These are phyloP conservation scores for Pharnaceum exiguum DNA, from an alignment of 148 eudicot genomes.

Conservation along the genomic window DNA sequence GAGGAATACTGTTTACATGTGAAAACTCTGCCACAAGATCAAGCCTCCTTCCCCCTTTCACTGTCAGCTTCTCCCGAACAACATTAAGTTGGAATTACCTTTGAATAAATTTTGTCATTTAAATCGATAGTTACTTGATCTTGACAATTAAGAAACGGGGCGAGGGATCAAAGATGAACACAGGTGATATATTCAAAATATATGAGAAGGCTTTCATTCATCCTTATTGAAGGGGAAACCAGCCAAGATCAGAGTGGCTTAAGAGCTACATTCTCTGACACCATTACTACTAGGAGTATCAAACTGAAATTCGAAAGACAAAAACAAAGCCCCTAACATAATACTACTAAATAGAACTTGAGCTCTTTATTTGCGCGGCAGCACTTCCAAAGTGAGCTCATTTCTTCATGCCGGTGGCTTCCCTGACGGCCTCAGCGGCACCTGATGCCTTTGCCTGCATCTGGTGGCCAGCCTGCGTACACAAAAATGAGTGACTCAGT, in stretches of 20 bases:
- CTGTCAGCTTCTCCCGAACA: no score
- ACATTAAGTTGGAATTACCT: no score
- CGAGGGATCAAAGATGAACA: no score
- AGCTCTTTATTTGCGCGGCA: not conserved
- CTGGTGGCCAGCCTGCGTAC: conserved; percentile 39
- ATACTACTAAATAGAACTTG: not conserved
- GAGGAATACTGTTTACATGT: no score
- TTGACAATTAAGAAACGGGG: no score
- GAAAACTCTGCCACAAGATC: no score
- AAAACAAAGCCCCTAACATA: no score
- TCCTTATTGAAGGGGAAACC: not conserved
- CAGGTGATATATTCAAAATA: not conserved
- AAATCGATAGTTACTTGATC: no score
- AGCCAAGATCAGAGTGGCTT: conserved; percentile 20
- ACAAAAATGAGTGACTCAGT: no score
- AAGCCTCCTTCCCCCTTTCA: no score
- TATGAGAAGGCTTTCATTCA: not conserved
- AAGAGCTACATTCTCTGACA: conserved; percentile 9
- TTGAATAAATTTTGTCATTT: no score
- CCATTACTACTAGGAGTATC: conserved; percentile 1
- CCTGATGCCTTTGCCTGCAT: conserved; percentile 37
- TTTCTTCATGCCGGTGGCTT: conserved; percentile 52
- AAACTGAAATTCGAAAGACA: not conserved
- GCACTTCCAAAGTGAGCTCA: conserved; percentile 2
- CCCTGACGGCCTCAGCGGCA: conserved; percentile 44